These are phyloP conservation scores for Trichoderma atroviride DNA, from an alignment of 2,329 filamentous ascomycete species.

Conservation along the genomic window DNA sequence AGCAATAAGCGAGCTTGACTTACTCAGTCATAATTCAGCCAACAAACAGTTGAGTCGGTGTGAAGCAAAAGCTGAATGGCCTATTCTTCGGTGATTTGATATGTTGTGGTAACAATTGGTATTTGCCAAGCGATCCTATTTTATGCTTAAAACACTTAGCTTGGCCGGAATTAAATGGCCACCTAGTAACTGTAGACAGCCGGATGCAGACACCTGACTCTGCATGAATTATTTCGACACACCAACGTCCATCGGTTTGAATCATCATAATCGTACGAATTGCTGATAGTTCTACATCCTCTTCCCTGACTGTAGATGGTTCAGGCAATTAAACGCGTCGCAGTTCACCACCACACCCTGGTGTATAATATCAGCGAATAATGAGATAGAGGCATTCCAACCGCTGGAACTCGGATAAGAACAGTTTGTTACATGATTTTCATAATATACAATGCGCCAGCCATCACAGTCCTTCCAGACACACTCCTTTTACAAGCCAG, in stretches of 20 bases:
- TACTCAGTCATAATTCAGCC: neutral
- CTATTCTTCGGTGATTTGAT: neutral
- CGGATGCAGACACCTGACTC: neutral
- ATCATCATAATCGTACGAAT: neutral
- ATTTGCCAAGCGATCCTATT: slow-evolving; percentile 2
- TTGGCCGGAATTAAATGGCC: neutral
- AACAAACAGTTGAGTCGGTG: neutral
- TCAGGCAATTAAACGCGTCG: no score
- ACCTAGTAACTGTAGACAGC: neutral
- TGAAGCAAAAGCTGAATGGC: neutral
- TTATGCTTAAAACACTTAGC: slow-evolving; percentile 12
- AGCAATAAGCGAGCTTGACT: neutral
- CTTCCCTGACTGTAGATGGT: neutral
- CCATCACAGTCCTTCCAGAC: neutral
- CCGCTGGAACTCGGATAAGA: slow-evolving; percentile 5
- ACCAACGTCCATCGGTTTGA: neutral
- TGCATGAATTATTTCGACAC: neutral
- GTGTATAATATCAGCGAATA: no score
- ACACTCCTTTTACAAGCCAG: slow-evolving; percentile 35
- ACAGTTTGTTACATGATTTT: slow-evolving; percentile 7
- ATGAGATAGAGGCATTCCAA: neutral
- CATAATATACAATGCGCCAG: slow-evolving; percentile 26
- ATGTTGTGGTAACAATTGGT: neutral
- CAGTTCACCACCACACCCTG: neutral
- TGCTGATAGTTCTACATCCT: neutral